These are phyloP conservation scores for Saitozyma sp. DNA, from an alignment of 768 basidiomycete species.

Conservation along the genomic window DNA sequence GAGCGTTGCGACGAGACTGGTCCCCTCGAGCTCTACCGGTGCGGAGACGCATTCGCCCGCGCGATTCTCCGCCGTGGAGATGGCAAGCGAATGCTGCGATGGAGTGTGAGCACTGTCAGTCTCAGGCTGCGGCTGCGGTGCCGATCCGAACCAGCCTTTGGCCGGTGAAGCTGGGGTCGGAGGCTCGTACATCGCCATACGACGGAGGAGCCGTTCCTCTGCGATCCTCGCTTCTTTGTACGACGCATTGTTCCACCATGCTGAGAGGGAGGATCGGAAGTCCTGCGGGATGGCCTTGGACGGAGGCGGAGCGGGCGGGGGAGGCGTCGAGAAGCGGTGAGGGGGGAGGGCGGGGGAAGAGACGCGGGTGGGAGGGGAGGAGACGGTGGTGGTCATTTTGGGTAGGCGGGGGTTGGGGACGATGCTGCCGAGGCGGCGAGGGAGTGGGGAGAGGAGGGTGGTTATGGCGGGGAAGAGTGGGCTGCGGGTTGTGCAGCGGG, in stretches of 20 bases:
- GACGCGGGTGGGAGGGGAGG: not conserved
- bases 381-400: not conserved
- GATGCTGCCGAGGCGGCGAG: not conserved
- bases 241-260: constrained; percentile 47
- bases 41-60: constrained; percentile 25
- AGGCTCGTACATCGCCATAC: constrained; percentile 33
- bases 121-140: not conserved
- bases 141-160: constrained; percentile 38
- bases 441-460: too few species aligned
- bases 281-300: constrained; percentile 37
- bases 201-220: constrained; percentile 40
- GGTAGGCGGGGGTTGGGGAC: not conserved
- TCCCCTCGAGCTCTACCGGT: constrained; percentile 19
- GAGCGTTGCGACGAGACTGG: constrained; percentile 36
- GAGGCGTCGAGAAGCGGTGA: constrained; percentile 22
- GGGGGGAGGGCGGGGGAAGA: constrained; percentile 2
- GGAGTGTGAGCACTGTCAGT: not conserved
- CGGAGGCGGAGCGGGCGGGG: constrained; percentile 30
- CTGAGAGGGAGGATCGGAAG: constrained; percentile 37
- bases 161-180: constrained; percentile 2
- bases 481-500: too few species aligned
- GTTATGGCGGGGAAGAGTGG: too few species aligned
- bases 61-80: not conserved
- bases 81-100: not conserved
- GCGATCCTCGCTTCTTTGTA: constrained; percentile 42